These are phyloP conservation scores for Henningerozyma blattae DNA, from an alignment of 805 yeast species.

Conservation along the genomic window DNA sequence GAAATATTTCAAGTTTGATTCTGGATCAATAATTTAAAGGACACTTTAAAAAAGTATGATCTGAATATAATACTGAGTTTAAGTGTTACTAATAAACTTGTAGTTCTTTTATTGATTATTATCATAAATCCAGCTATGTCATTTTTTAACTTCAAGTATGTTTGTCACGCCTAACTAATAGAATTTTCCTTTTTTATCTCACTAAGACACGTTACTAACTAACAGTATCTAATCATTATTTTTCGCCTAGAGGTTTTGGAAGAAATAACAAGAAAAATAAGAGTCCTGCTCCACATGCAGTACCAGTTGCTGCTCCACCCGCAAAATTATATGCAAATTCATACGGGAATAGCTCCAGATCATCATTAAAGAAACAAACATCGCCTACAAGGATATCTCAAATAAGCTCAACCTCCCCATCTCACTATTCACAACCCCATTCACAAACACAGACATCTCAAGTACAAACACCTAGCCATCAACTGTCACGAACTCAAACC, in stretches of 20 bases:
- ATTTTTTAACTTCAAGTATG: conserved; percentile 22
- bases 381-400: conserved; percentile 19
- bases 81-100: too few species aligned
- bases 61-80: too few species aligned
- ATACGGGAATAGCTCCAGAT: conserved; percentile 32
- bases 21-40: too few species aligned
- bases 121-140: conserved; percentile 12
- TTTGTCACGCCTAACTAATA: too few species aligned
- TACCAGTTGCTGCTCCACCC: conserved; percentile 6
- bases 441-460: conserved; percentile 2
- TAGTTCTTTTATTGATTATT: too few species aligned
- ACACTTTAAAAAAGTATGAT: too few species aligned
- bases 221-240: not conserved
- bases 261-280: conserved; percentile 39
- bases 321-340: conserved; percentile 26
- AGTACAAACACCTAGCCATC: not conserved
- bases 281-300: conserved; percentile 15
- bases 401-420: conserved; percentile 6
- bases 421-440: conserved; percentile 4
- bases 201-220: conserved; percentile 1
- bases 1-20: too few species aligned
- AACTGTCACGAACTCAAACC: conserved; percentile 5
- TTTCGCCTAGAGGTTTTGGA: conserved; percentile 40
- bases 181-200: too few species aligned
- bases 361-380: conserved; percentile 32